Base-by-base conservation (phyloP, 257 asterid genomes). In the Sherardia arvensis region DNA sequence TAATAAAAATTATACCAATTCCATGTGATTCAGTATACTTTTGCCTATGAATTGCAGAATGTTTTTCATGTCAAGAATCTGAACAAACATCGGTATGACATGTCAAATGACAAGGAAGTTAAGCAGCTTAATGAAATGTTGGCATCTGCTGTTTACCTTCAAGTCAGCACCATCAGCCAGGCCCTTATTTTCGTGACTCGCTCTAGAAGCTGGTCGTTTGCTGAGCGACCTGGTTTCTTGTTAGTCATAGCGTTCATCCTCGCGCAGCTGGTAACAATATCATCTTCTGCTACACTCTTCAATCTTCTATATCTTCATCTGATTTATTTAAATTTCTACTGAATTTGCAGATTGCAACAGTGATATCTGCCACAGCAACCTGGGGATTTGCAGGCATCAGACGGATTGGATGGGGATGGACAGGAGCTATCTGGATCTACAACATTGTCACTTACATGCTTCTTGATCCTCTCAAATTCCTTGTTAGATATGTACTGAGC, bases 131-230 rank as follows among this genome's bases (percentile, higher is more conserved):
- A 81, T 20, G 71, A 75, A 73, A 77, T 72, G 83, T 59, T 81
- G 84, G 76, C 83, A 53, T 81, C 87, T 66, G 82, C 84, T 3
- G 70, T 78, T 63, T 82, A 82, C 73, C 85, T 82, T 48, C 87
- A 82, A 79, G 87, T 82, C 62, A 82, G 85, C 78, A 82, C 85
- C 66, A 82, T 82, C 48, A 82, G 87, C 66, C 84, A 82, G 53
- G 84, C 84, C 53, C 73, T 82, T 20, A 78, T 82, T 22, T 82
- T 82, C 11, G 87, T 82, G 66, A 79, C 85, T 67, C 81, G 87
- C 22, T 82, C 85, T 1, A 68, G 85, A 66, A 76, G 85, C 33
- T 74, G 77, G 77, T 82, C 87, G 23, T 79, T 76, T 63, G 38
- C 43, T 1, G 84, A 82, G 71, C 73, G 87, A 1, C 85, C 81